Base-by-base conservation (phyloP, 768 basidiomycete genomes). In the Roridomyces roridus region DNA sequence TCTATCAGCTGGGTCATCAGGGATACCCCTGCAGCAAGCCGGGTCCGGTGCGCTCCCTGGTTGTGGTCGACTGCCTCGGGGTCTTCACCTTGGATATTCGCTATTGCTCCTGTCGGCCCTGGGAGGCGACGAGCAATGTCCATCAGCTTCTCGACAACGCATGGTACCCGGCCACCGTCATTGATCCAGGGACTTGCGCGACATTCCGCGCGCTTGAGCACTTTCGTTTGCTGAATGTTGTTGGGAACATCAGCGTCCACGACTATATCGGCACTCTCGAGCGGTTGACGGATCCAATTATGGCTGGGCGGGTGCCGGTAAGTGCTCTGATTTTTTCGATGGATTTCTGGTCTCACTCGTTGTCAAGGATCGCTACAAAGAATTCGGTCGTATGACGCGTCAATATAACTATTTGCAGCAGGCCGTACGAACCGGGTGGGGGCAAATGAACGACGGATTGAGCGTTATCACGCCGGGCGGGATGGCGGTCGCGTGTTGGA, bases 401-500 rank as follows among this genome's bases (percentile, higher is more conserved):
- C 60, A 64, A 37, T 61, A 46, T 31, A 29, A 21, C 1, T 58
- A 39, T 20, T 39, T 62, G 4, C 15, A 44, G 18, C 45, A 20
- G 5, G 26, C 42, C 8, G 54, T 47, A 24, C 63, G 60, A 2
- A 37, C 60, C 9, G 63, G 60, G 1, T 17, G 41, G 5, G 55
- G 12, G 3, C 56, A 62, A 34, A 34, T 25, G 12, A 3, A 20
- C 11, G 24, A 35, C n/a, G 46, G 49, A 15, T 9, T 64, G 18
- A 5, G 11, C 9, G 31, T 40, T 5, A 54, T 56, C 5, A 5
- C 4, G 45, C 9, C 18, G 10, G 63, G 60, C 2, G 50, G 20
- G 3, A 7, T 37, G 5, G 60, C 60, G 2, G 51, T 58, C 2
- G 23, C 20, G 3, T 64, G 63, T 46, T 60, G 60, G 60, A 45